Evolutionary conservation across 106 monocot species (phyloP).

Genomic region (Hemerocallis citrina): DNA sequence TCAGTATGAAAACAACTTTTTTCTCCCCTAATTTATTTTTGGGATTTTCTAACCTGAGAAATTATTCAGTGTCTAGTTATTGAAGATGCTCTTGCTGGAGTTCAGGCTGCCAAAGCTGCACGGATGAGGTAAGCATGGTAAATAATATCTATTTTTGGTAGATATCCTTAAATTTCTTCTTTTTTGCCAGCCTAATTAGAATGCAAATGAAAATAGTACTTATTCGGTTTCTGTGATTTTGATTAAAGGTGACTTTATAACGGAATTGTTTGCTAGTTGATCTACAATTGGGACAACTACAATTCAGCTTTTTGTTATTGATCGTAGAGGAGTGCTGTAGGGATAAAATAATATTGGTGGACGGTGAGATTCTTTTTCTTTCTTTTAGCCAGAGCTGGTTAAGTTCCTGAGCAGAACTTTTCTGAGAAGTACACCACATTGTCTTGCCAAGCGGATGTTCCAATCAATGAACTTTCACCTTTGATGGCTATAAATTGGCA

Average conservation of each 20-base stretch:
- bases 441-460: too few species aligned
- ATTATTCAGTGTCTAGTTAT: constrained; percentile 77
- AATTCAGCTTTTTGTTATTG: background rate
- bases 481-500: too few species aligned
- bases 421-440: too few species aligned
- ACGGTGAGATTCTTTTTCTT: background rate
- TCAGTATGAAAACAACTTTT: background rate
- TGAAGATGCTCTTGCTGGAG: constrained; percentile 99
- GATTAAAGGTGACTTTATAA: background rate
- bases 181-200: background rate
- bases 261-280: background rate
- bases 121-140: constrained; percentile 61
- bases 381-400: too few species aligned
- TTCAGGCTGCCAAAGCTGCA: constrained; percentile 96
- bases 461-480: too few species aligned
- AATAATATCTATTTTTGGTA: background rate
- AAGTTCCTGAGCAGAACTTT: too few species aligned
- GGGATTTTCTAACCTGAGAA: constrained; percentile 1
- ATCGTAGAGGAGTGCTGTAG: too few species aligned
- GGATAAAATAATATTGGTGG: too few species aligned
- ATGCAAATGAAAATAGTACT: background rate
- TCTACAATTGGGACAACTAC: background rate
- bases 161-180: background rate
- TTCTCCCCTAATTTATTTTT: background rate
- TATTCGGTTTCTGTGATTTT: background rate